phyloP scores from a whole-genome alignment of 176 grass and related monocot genomes.

The Phragmites australis region DNA sequence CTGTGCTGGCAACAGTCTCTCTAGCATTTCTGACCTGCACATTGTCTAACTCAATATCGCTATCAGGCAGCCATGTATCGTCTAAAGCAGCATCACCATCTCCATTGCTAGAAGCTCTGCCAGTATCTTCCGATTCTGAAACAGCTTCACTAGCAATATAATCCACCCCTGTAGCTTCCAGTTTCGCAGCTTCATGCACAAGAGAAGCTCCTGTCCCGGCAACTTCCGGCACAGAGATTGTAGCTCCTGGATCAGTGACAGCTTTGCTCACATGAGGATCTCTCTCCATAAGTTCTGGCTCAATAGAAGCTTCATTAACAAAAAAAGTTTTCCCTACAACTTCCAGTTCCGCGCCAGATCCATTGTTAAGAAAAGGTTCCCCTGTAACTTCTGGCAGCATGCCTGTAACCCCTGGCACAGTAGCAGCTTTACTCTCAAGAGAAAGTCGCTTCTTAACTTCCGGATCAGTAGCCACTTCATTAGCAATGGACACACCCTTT shows the following conservation, averaged over 20 bases:
- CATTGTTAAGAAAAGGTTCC: background rate
- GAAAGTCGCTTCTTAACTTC: background rate
- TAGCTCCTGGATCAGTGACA: slow-evolving; percentile 1
- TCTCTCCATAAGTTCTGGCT: background rate
- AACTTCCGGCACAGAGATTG: background rate
- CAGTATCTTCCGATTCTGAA: background rate
- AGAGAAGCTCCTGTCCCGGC: slow-evolving; percentile 12
- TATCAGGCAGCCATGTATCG: slow-evolving; percentile 1
- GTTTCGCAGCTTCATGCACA: slow-evolving; percentile 19
- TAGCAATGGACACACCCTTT: background rate
- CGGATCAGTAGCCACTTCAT: background rate
- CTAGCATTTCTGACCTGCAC: slow-evolving; percentile 26
- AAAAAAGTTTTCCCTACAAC: background rate
- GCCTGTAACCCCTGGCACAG: background rate
- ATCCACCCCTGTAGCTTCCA: slow-evolving; percentile 2
- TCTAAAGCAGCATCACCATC: slow-evolving; percentile 32
- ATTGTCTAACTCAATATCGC: background rate
- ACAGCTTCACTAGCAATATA: slow-evolving; percentile 2
- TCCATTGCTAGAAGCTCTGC: background rate
- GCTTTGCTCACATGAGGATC: background rate
- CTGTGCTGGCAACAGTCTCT: background rate
- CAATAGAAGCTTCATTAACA: slow-evolving; percentile 10
- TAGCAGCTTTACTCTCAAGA: background rate
- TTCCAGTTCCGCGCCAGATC: background rate
- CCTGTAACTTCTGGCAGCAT: background rate